phyloP scores from a whole-genome alignment of 306 rosid species.

The Lablab purpureus region DNA sequence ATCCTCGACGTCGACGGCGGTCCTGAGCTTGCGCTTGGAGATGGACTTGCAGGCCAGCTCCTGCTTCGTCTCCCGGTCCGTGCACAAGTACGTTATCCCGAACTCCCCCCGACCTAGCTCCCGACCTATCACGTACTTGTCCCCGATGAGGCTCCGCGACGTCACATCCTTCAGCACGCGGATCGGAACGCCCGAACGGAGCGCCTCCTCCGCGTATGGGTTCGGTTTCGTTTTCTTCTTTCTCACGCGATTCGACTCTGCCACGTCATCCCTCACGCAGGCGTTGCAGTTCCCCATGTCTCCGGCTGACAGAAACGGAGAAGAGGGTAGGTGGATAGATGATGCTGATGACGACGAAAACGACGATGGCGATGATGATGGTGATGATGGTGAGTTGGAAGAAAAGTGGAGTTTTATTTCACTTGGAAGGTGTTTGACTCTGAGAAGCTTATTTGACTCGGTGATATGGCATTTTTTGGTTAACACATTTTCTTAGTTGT shows the following conservation, averaged over 20 bases:
- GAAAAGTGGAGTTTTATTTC: not conserved
- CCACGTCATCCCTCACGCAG: conserved; percentile 60
- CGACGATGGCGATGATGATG: too few relatives aligned
- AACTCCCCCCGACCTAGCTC: conserved; percentile 99
- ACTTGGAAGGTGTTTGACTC: conserved; percentile 28
- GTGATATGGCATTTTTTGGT: not conserved
- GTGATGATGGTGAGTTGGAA: not conserved
- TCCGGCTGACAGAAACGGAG: not conserved
- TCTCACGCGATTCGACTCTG: conserved; percentile 39
- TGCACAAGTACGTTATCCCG: conserved; percentile 92
- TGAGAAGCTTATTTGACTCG: conserved; percentile 37
- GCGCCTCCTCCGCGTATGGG: conserved; percentile 58
- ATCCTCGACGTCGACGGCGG: conserved; percentile 83
- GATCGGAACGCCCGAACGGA: conserved; percentile 72
- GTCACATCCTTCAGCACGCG: conserved; percentile 85
- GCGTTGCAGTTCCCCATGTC: conserved; percentile 89
- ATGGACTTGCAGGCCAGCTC: conserved; percentile 95
- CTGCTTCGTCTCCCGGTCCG: conserved; percentile 85
- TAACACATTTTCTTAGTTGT: not conserved
- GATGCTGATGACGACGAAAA: not conserved
- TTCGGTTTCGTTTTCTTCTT: conserved; percentile 59
- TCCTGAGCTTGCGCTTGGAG: conserved; percentile 87
- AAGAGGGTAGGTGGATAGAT: not conserved
- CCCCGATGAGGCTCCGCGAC: conserved; percentile 74
- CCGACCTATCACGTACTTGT: conserved; percentile 85